phyloP scores from a whole-genome alignment of 805 yeast species.

The Ogataea methanolica region DNA sequence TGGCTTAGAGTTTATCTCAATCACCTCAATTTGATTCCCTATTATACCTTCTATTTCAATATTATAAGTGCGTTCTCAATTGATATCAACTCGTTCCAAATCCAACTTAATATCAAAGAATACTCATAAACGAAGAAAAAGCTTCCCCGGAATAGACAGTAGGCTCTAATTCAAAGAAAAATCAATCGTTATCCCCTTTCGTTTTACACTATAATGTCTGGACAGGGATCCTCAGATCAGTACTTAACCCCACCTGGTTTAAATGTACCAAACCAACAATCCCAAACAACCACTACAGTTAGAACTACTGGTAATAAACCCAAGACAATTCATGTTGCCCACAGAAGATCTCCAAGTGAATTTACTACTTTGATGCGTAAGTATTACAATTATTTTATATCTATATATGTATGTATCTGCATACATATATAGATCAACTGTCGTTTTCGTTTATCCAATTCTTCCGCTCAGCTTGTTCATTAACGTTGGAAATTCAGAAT shows the following conservation, averaged over 20 bases:
- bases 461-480: neutral
- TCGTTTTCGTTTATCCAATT: neutral
- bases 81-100: too few species aligned
- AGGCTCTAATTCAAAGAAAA: too few species aligned
- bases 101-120: too few species aligned
- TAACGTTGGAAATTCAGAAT: too few species aligned
- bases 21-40: too few species aligned
- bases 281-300: conserved; percentile 28
- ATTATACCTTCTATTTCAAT: too few species aligned
- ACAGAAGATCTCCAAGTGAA: conserved; percentile 93
- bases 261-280: conserved; percentile 5
- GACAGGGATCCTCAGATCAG: conserved; percentile 4
- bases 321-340: conserved; percentile 85
- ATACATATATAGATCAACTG: neutral
- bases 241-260: conserved; percentile 4
- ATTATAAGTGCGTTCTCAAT: too few species aligned
- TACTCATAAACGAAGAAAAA: too few species aligned
- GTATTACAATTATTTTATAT: conserved; percentile 17
- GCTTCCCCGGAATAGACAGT: too few species aligned
- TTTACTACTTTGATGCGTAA: conserved; percentile 82
- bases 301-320: conserved; percentile 36
- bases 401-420: neutral
- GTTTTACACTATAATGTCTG: neutral
- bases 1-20: too few species aligned
- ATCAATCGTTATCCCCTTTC: too few species aligned